Conservation (phyloP, 2,329 filamentous ascomycete species). For the Fusarium illudens region DNA sequence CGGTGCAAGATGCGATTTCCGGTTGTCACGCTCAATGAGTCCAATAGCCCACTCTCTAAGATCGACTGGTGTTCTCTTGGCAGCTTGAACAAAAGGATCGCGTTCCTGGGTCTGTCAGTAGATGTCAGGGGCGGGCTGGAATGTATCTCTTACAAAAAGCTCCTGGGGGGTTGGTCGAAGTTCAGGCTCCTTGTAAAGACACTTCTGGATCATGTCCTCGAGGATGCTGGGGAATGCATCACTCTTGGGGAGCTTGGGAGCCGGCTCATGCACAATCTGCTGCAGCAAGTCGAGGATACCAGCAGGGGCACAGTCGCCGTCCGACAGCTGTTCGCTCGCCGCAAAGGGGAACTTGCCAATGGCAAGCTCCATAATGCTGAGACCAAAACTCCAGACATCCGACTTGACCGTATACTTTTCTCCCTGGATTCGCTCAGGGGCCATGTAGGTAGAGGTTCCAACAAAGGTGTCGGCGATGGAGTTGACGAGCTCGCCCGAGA, state of each 20-base stretch:
- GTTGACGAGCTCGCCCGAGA: constrained; percentile 97
- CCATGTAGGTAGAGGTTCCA: constrained; percentile 99
- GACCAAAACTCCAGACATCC: constrained; percentile 97
- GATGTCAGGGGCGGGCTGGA: neutral
- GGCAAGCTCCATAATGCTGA: constrained; percentile 95
- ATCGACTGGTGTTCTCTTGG: constrained; percentile 95
- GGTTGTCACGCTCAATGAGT: constrained; percentile 94
- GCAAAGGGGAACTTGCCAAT: constrained; percentile 98
- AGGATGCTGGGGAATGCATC: constrained; percentile 95
- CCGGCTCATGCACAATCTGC: constrained; percentile 96
- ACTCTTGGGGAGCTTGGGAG: constrained; percentile 92
- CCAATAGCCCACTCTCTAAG: constrained; percentile 92
- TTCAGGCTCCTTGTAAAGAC: constrained; percentile 87
- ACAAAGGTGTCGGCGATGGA: constrained; percentile 98
- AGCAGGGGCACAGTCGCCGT: constrained; percentile 83
- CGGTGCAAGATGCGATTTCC: constrained; percentile 90
- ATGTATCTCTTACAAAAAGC: constrained; percentile 74
- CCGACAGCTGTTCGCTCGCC: constrained; percentile 72
- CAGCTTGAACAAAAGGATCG: constrained; percentile 94
- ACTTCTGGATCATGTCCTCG: constrained; percentile 97
- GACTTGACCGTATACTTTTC: constrained; percentile 98
- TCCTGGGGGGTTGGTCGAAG: constrained; percentile 91
- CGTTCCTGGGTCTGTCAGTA: constrained; percentile 70
- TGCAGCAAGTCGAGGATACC: constrained; percentile 96
- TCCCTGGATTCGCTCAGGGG: constrained; percentile 95